phyloP scores from a whole-genome alignment of 2,329 filamentous ascomycete species.

The Beauveria scarabaeidicola region DNA sequence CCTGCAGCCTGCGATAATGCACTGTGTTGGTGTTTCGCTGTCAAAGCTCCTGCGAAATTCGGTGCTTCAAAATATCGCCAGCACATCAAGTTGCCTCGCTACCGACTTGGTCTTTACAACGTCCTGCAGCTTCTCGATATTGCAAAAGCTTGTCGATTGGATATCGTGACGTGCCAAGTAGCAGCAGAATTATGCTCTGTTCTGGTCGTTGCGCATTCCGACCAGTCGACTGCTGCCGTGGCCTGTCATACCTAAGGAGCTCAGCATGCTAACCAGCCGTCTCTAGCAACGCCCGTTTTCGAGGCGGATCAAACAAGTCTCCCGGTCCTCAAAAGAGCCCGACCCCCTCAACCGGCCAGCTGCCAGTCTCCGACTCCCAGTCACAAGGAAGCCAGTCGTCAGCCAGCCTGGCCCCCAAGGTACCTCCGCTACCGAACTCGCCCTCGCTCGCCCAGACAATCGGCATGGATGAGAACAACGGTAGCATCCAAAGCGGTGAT shows the following conservation, averaged over 20 bases:
- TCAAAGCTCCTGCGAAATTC: not conserved
- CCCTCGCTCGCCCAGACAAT: conserved; percentile 59
- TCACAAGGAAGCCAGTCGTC: conserved; percentile 44
- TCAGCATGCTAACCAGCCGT: not conserved
- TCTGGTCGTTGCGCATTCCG: not conserved
- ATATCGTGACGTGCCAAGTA: not conserved
- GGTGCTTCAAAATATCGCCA: not conserved
- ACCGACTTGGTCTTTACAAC: not conserved
- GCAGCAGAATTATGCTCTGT: not conserved
- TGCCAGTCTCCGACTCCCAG: conserved; percentile 37
- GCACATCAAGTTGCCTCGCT: not conserved
- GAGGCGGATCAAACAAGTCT: conserved; percentile 45
- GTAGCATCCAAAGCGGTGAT: conserved; percentile 39
- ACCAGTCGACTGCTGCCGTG: not conserved
- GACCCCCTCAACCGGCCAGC: conserved; percentile 38
- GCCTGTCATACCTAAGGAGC: not conserved
- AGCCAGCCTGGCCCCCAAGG: conserved; percentile 44
- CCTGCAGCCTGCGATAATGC: not conserved
- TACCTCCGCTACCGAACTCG: conserved; percentile 54
- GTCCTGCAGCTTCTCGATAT: not conserved
- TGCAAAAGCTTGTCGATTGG: not conserved
- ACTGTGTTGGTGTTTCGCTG: not conserved
- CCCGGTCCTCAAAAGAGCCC: conserved; percentile 46
- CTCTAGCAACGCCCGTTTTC: conserved; percentile 48
- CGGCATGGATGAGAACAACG: conserved; percentile 55